Percentiles rank a stretch among this genome's conserved stretches.
phyloP scores from a whole-genome alignment of 2,329 filamentous ascomycete genomes.

The Colletotrichum acutatum region DNA sequence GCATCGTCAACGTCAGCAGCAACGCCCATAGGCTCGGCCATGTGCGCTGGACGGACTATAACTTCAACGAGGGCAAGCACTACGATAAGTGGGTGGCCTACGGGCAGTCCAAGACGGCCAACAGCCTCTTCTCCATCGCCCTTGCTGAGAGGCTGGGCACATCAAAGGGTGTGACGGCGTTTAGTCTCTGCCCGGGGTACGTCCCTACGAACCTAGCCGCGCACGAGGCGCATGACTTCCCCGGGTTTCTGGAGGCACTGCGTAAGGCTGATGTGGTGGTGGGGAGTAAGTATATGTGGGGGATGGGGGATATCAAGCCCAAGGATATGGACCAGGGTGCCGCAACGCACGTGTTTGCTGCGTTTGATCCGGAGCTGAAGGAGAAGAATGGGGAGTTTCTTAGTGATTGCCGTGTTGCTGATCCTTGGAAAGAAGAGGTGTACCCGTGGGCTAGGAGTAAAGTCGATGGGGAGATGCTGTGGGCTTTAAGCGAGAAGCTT shows the following conservation, averaged over 20 bases:
- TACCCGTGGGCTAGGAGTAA: conserved; percentile 21
- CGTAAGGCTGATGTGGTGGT: conserved; percentile 8
- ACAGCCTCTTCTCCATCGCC: conserved; percentile 38
- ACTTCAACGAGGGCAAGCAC: conserved; percentile 45
- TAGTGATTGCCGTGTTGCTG: conserved; percentile 18
- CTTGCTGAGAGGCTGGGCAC: conserved; percentile 36
- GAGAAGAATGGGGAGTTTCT: conserved; percentile 27
- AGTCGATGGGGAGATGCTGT: conserved; percentile 31
- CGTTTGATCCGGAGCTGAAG: conserved; percentile 20
- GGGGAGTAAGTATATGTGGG: conserved; percentile 26
- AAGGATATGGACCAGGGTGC: conserved; percentile 26
- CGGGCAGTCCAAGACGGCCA: conserved; percentile 43
- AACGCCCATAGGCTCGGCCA: conserved; percentile 53
- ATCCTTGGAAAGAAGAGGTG: conserved; percentile 32
- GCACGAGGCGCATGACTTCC: conserved; percentile 17
- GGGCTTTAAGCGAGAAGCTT: conserved; percentile 34
- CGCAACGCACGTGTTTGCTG: conserved; percentile 30
- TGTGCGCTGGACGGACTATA: conserved; percentile 55
- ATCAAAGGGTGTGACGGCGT: conserved; percentile 51
- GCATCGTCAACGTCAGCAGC: conserved; percentile 58
- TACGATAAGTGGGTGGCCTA: conserved; percentile 42
- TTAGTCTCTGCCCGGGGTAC: conserved; percentile 66
- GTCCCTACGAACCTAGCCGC: conserved; percentile 49
- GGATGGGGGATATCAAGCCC: neutral
- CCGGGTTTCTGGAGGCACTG: conserved; percentile 7